Percentiles rank a stretch among this genome's conserved stretches.
These are phyloP conservation scores for Neohortaea acidophila DNA, from an alignment of 495 filamentous ascomycete genomes.

Conservation along the genomic window DNA sequence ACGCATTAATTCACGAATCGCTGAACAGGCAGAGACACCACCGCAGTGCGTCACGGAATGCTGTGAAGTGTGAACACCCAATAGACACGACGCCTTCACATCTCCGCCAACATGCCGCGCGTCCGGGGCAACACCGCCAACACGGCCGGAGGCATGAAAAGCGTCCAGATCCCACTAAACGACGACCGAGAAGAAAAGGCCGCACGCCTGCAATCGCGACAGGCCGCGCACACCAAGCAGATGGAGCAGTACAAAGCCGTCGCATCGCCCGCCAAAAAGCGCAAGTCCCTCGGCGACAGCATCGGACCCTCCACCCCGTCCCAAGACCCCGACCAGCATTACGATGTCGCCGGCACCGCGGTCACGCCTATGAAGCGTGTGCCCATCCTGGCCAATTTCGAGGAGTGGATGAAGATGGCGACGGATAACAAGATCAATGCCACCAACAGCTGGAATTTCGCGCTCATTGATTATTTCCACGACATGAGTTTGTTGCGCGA, in stretches of 20 bases:
- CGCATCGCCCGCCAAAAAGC: constrained; percentile 69
- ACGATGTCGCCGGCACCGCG: constrained; percentile 44
- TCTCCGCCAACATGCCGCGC: constrained; percentile 16
- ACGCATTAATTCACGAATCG: too few relatives aligned
- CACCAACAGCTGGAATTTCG: constrained; percentile 97
- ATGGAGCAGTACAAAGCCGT: constrained; percentile 84
- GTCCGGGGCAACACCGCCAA: constrained; percentile 14
- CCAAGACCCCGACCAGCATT: constrained; percentile 42
- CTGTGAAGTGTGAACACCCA: too few relatives aligned
- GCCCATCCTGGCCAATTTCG: constrained; percentile 91
- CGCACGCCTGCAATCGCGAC: constrained; percentile 69
- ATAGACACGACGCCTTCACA: too few relatives aligned
- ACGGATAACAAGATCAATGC: constrained; percentile 99
- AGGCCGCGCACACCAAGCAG: constrained; percentile 77
- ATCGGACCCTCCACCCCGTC: constrained; percentile 52
- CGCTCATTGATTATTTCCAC: constrained; percentile 97
- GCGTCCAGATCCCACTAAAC: constrained; percentile 61
- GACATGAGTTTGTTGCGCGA: constrained; percentile 97
- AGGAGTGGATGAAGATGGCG: constrained; percentile 99
- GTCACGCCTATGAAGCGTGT: constrained; percentile 95
- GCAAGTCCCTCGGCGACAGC: constrained; percentile 46
- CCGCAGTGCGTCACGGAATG: too few relatives aligned
- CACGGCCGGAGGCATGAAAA: constrained; percentile 20
- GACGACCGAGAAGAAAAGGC: constrained; percentile 91
- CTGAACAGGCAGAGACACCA: too few relatives aligned